Evolutionary conservation across 2,329 filamentous ascomycete species (phyloP), one percentile per base, ranked within the genome.

Genomic region (Huntiella moniliformis): DNA sequence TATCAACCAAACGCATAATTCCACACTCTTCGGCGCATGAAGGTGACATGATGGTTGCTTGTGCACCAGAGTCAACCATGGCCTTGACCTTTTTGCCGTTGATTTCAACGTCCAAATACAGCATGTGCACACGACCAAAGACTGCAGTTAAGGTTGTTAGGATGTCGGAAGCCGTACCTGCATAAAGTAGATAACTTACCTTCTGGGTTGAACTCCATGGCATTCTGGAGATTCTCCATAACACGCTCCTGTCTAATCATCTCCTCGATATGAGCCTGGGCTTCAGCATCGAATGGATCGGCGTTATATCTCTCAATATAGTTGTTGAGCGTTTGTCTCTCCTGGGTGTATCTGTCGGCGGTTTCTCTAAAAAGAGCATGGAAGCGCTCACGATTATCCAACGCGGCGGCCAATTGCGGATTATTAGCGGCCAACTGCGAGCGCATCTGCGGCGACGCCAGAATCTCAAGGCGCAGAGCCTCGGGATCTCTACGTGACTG

Each of bases 11-110:
- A 42, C 88, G 81, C 82, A 94, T 94, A 61, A 98, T 96, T 55
- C 85, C 85, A 58, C 91, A 98, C 6, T 77, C 73, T 58, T 93
- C 83, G 18, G 91, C 91, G 57, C 86, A 95, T 17, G 77, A 71
- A 4, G 91, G 91, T 4, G 88, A 96, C 91, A 98, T 98, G 66
- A 98, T 95, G 44, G 91, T 98, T 18, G 88, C 86, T 64, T 98
- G 91, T 17, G 91, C 91, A 51, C 91, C 91, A 2, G 91, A 96
- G 61, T 98, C 91, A 50, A 98, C 91, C 54, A 98, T 81, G 2
- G 88, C 91, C 66, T 95, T 96, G 55, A 98, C 79, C 48, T 82
- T 83, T 54, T 84, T 74, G 10, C 83, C 81, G 61, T 98, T 98
- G 55, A 98, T 91, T 60, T 92, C 83, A 51, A 94, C 87, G 57